Evolutionary conservation across 2,329 filamentous ascomycete genomes (phyloP), one percentile per base, ranked within the genome.

Genomic region (Neofusicoccum cordaticola): DNA sequence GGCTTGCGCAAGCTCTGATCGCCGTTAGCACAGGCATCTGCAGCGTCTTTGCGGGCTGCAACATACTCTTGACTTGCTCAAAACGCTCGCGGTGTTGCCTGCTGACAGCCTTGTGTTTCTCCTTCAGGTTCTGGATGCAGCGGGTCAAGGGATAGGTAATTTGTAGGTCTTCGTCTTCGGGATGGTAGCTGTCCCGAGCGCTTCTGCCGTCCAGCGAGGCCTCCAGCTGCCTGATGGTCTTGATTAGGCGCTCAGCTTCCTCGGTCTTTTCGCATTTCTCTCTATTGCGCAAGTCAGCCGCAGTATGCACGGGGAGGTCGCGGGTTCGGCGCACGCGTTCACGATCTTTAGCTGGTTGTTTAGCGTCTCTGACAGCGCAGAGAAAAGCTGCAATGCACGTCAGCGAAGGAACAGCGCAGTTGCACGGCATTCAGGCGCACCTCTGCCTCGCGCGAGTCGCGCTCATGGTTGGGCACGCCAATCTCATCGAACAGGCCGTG

Each of bases 401-500:
- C 66, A 72, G 68, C 64, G 74, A 65, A 50, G 27, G 9, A 27
- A 44, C 17, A 12, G 4, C 13, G 15, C 19, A 56, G 19, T 5
- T 8, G 39, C 31, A 27, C 12, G 19, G 39, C 13, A 15, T 27
- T 45, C 22, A 34, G 62, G 72, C 85, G 74, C 82, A 96, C 93
- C 88, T 97, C 92, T 75, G 91, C 86, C 76, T 98, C 94, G 72
- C 95, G 86, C 57, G 87, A 85, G 75, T 98, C 93, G 73, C 95
- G 90, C 78, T 98, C 95, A 87, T 97, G 93, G 73, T 83, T 88
- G 34, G 94, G 87, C n/a, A 99, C 91, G 66, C 95, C 95, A 73
- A 99, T 99, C 76, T 99, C 94, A 77, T 99, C 95, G 74, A 97
- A 99, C 65, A 98, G 86, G 69, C 90, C 91, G 79, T 98, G 94